Conservation (phyloP, 139 green algal genomes). For the Chlorella sp. region DNA sequence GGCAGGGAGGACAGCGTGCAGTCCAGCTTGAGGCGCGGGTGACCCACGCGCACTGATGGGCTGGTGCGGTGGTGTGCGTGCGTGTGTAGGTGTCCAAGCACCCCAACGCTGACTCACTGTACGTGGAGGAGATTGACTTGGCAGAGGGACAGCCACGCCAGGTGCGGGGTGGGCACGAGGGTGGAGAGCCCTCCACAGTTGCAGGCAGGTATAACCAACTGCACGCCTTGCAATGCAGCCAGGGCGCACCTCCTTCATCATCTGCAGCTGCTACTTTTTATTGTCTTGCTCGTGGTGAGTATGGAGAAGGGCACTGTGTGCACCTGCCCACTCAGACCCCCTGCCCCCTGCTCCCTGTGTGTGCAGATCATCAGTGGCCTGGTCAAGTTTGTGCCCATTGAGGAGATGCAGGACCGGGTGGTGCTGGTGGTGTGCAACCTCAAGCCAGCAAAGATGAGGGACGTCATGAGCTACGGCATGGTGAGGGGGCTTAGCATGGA, state of each 20-base stretch:
- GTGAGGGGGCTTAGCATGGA: slow-evolving; percentile 27
- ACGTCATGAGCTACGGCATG: slow-evolving; percentile 82
- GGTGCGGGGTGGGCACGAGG: too few species aligned
- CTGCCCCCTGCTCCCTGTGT: background rate
- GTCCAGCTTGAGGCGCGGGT: background rate
- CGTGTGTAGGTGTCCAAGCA: slow-evolving; percentile 55
- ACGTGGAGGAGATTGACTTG: slow-evolving; percentile 95
- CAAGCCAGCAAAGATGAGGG: slow-evolving; percentile 95
- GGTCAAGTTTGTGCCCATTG: slow-evolving; percentile 86
- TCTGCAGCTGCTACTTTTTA: background rate
- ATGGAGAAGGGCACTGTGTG: background rate
- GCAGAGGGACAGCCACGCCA: slow-evolving; percentile 76
- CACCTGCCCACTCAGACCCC: background rate
- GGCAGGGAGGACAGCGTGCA: background rate
- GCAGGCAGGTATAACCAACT: background rate
- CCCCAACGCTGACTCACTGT: slow-evolving; percentile 87
- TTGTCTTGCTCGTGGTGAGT: background rate
- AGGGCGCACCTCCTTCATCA: background rate
- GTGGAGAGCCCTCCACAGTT: too few species aligned
- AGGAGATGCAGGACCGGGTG: slow-evolving; percentile 68
- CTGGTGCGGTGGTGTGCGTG: background rate
- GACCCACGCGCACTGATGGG: background rate
- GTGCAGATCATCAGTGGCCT: slow-evolving; percentile 81
- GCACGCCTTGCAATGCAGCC: background rate
- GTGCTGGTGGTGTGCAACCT: slow-evolving; percentile 93